Percentiles rank a stretch among this genome's conserved stretches.
These are phyloP conservation scores for Xylariaceae sp. DNA, from an alignment of 2,329 filamentous ascomycete species.

Conservation along the genomic window DNA sequence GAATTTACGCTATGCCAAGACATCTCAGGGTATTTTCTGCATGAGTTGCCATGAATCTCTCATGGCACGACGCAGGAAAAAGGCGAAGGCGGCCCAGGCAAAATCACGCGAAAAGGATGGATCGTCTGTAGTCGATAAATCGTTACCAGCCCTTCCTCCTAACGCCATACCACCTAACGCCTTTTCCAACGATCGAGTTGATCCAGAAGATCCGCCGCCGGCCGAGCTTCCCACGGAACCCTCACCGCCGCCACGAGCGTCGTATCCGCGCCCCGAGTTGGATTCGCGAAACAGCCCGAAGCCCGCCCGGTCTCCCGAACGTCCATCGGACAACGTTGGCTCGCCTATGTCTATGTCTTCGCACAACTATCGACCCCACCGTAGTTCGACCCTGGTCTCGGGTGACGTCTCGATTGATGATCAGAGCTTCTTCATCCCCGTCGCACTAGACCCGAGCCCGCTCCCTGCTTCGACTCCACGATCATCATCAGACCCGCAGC, in stretches of 20 bases:
- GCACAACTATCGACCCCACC: conserved; percentile 71
- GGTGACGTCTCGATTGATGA: conserved; percentile 44
- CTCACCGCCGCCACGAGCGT: conserved; percentile 55
- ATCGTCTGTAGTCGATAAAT: conserved; percentile 76
- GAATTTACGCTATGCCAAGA: conserved; percentile 93
- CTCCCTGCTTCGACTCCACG: conserved; percentile 50
- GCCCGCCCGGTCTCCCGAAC: conserved; percentile 51
- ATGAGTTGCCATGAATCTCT: conserved; percentile 98
- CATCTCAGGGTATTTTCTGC: conserved; percentile 97
- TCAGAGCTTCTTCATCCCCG: conserved; percentile 70
- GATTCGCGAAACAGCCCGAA: conserved; percentile 52
- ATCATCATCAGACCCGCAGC: conserved; percentile 44
- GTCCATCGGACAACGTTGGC: conserved; percentile 36
- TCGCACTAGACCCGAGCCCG: conserved; percentile 67
- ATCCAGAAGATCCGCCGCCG: conserved; percentile 60
- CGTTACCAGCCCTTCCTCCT: conserved; percentile 81
- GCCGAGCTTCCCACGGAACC: conserved; percentile 48
- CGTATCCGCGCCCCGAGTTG: conserved; percentile 48
- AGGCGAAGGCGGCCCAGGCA: conserved; percentile 62
- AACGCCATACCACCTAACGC: conserved; percentile 60
- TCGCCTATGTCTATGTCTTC: conserved; percentile 68
- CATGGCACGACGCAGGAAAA: conserved; percentile 88
- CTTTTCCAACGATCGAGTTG: conserved; percentile 55
- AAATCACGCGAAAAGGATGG: conserved; percentile 59
- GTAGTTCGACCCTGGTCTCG: conserved; percentile 63